Evolutionary conservation across 1,139 yeast genomes (phyloP).

Genomic region (Barnettozyma hawaiiensis): DNA sequence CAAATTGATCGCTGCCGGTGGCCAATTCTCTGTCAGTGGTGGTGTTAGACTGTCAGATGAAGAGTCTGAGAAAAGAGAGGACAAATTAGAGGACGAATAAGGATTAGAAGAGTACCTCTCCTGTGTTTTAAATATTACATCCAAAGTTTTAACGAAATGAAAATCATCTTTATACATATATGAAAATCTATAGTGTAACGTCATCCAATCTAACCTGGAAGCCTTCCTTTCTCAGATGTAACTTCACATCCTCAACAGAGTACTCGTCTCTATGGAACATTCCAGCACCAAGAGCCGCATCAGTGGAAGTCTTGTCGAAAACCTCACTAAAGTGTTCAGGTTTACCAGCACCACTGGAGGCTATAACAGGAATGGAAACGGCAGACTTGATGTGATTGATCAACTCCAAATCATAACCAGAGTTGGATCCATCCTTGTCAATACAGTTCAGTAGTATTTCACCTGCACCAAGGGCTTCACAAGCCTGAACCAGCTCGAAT

Average conservation of each 20-base stretch:
- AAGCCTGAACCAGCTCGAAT: conserved; percentile 77
- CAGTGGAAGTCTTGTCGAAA: conserved; percentile 72
- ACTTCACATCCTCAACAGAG: conserved; percentile 78
- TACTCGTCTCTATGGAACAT: conserved; percentile 94
- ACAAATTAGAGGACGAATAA: conserved; percentile 35
- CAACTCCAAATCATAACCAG: conserved; percentile 85
- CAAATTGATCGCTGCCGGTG: conserved; percentile 78
- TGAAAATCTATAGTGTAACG: conserved; percentile 8
- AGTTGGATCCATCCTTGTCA: conserved; percentile 92
- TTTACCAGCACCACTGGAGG: conserved; percentile 94
- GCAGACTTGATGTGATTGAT: conserved; percentile 69
- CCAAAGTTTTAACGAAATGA: background rate
- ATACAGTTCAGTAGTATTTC: conserved; percentile 88
- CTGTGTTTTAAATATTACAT: no score
- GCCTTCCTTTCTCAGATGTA: conserved; percentile 47
- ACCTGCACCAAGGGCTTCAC: conserved; percentile 95
- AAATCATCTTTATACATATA: background rate
- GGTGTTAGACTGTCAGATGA: conserved; percentile 65
- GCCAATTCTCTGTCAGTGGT: conserved; percentile 87
- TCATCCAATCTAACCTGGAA: conserved; percentile 46
- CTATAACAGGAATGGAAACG: conserved; percentile 87
- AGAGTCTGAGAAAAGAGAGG: conserved; percentile 57
- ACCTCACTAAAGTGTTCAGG: conserved; percentile 89
- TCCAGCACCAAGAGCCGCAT: conserved; percentile 98
- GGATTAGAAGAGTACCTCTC: conserved; percentile 6